Evolutionary conservation across 176 grass and related monocot species (phyloP).

Genomic region (Oryza glumipatula): DNA sequence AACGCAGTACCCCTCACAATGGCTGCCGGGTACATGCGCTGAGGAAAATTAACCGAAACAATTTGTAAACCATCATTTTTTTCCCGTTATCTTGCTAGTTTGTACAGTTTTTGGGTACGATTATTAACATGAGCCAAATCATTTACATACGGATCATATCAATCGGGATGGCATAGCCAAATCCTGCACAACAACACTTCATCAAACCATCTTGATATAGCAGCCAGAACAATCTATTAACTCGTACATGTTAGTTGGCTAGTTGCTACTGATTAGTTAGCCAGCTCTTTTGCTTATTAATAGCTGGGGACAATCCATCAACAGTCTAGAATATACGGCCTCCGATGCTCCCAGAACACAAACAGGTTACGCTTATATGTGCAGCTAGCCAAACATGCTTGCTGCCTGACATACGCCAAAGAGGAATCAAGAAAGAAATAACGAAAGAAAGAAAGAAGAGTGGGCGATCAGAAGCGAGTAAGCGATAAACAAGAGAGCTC

Average conservation of each 20-base stretch:
- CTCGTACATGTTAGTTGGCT: neutral
- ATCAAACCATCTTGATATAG: neutral
- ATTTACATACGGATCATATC: neutral
- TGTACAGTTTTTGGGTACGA: neutral
- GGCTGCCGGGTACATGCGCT: neutral
- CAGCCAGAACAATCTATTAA: neutral
- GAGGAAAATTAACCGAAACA: neutral
- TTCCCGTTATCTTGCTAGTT: neutral
- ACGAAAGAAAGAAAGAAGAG: neutral
- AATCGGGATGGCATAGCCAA: neutral
- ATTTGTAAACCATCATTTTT: neutral
- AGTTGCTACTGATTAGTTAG: neutral
- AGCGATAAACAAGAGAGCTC: neutral
- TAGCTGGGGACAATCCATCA: neutral
- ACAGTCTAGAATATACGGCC: neutral
- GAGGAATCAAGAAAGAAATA: neutral
- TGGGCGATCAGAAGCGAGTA: neutral
- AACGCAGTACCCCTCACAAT: neutral
- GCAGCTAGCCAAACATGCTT: constrained; percentile 4
- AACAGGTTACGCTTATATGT: neutral
- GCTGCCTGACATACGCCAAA: neutral
- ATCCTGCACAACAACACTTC: neutral
- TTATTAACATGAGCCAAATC: neutral
- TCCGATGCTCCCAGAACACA: neutral
- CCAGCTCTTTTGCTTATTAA: neutral